These are phyloP conservation scores for Friedmanniomyces simplex DNA, from an alignment of 495 filamentous ascomycete species.

Conservation along the genomic window DNA sequence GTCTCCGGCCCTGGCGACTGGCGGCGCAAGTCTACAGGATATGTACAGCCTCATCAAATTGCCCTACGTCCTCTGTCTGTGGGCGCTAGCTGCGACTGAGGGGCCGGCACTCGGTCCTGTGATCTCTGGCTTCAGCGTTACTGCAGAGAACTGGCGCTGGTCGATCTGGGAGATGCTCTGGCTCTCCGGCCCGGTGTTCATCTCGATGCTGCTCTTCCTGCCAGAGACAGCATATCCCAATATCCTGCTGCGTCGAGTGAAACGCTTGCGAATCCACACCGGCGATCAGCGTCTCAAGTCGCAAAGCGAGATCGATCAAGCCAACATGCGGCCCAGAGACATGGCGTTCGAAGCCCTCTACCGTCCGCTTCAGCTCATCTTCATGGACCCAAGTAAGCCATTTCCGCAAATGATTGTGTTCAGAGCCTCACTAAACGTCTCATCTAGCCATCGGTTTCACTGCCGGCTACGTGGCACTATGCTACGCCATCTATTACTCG, in stretches of 20 bases:
- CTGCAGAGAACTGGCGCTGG: not conserved
- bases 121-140: not conserved
- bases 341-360: slow-evolving; percentile 50
- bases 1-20: not conserved
- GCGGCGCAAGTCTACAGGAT: not conserved
- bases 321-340: slow-evolving; percentile 32
- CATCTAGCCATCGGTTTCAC: slow-evolving; percentile 50
- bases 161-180: not conserved
- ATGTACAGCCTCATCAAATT: not conserved
- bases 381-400: slow-evolving; percentile 50
- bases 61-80: not conserved
- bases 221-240: not conserved
- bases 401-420: slow-evolving; percentile 27
- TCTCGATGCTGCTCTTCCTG: not conserved
- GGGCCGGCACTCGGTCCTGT: not conserved
- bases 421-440: slow-evolving; percentile 49
- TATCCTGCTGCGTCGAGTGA: not conserved
- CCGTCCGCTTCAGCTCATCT: slow-evolving; percentile 51
- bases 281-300: not conserved
- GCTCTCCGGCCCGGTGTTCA: not conserved
- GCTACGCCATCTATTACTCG: slow-evolving; percentile 37
- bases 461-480: slow-evolving; percentile 44
- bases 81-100: not conserved
- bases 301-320: not conserved
- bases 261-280: not conserved